These are phyloP conservation scores for Singerocomus inundabilis DNA, from an alignment of 1,284 basidiomycete genomes.

Conservation along the genomic window DNA sequence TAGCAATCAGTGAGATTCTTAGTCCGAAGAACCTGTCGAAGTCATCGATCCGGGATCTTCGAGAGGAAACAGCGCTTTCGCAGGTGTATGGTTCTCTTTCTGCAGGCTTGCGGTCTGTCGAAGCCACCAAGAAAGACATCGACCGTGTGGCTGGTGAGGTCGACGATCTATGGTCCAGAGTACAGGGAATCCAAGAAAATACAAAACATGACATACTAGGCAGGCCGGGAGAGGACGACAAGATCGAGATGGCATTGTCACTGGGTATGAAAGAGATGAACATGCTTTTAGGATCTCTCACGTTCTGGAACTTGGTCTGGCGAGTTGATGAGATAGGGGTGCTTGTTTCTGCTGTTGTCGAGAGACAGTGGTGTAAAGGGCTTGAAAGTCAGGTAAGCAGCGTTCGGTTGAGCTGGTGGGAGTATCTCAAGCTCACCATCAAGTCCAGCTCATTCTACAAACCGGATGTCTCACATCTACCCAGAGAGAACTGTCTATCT, in stretches of 20 bases:
- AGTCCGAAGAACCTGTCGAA: slow-evolving; percentile 1
- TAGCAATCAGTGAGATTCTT: slow-evolving; percentile 40
- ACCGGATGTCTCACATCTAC: slow-evolving; percentile 62
- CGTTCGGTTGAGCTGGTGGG: background rate
- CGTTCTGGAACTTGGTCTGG: slow-evolving; percentile 68
- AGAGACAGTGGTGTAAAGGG: slow-evolving; percentile 59
- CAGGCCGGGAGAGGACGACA: slow-evolving; percentile 38
- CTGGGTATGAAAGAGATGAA: slow-evolving; percentile 51
- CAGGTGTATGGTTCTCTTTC: slow-evolving; percentile 38
- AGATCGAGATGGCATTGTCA: slow-evolving; percentile 46
- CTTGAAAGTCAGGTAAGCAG: slow-evolving; percentile 62
- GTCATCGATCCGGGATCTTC: slow-evolving; percentile 18
- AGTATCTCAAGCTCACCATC: slow-evolving; percentile 1
- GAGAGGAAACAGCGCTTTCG: slow-evolving; percentile 31
- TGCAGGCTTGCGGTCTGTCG: slow-evolving; percentile 33
- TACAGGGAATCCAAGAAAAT: slow-evolving; percentile 36
- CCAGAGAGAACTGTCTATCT: slow-evolving; percentile 47
- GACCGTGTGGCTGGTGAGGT: slow-evolving; percentile 29
- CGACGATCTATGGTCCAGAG: slow-evolving; percentile 34
- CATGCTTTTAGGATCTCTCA: slow-evolving; percentile 51
- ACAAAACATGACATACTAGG: slow-evolving; percentile 40
- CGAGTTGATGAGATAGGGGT: slow-evolving; percentile 70
- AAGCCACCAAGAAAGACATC: slow-evolving; percentile 30
- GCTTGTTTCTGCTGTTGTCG: slow-evolving; percentile 53
- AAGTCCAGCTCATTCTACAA: slow-evolving; percentile 62